Evolutionary conservation across 2,329 filamentous ascomycete species (phyloP), one percentile per base, ranked within the genome.

Genomic region (Botrytis deweyae): DNA sequence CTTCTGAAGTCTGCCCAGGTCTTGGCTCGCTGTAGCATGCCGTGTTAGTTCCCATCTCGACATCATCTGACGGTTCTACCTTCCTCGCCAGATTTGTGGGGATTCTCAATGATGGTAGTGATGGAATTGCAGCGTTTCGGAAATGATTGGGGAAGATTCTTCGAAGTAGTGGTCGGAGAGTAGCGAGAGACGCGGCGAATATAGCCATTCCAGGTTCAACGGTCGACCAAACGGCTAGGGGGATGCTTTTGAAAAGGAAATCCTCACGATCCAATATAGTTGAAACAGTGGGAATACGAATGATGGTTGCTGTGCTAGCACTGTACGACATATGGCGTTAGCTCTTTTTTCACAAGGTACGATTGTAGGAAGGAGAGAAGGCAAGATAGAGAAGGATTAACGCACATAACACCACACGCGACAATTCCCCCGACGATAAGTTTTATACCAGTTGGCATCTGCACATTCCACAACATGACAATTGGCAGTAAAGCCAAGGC

Each of bases 121-220:
- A n/a, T 18, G 25, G n/a, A 8, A 69, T 22, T 18, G 18, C n/a
- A 6, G 29, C 52, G 4, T 33, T 42, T 42, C 18, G 38, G 8
- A 58, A 58, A 58, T 42, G 6, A 69, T 69, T 25, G 20, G 66
- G 49, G n/a, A 44, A 44, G 10, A 33, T 12, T 44, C 3, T 29
- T 8, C 65, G n/a, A 25, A 58, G 38, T 38, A 58, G 6, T 33
- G 66, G 49, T 25, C 49, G 36, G 20, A 69, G 66, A 25, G 66
- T 58, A 33, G 49, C 66, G n/a, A 69, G n/a, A 58, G 36, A 69
- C 33, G 66, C 36, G 49, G 66, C 49, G 8, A 69, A 69, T 20
- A 69, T 58, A 4, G 49, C 25, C 10, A 69, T 42, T 69, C 66
- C 52, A 12, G 49, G 66, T 33, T 69, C 52, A 10, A 58, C n/a